Evolutionary conservation across 139 green algal genomes (phyloP).

Genomic region (Gonium pectorale): DNA sequence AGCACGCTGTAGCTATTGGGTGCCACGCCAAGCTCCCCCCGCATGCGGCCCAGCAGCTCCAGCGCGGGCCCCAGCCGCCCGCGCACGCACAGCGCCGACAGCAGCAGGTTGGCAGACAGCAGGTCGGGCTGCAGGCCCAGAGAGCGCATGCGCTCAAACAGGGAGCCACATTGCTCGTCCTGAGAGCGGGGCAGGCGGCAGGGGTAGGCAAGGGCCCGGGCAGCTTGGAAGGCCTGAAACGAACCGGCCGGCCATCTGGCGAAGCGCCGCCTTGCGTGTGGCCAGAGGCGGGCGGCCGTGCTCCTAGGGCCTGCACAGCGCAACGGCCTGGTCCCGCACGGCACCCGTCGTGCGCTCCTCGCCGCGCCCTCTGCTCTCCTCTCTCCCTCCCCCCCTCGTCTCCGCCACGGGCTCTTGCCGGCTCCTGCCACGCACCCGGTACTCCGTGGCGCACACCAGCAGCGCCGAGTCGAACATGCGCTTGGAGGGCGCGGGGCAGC

Average conservation of each 20-base stretch:
- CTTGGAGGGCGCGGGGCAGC: not conserved
- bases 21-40: not conserved
- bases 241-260: too few species aligned
- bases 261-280: too few species aligned
- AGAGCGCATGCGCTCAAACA: not conserved
- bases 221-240: too few species aligned
- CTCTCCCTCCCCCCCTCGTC: too few species aligned
- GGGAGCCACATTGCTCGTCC: conserved; percentile 1
- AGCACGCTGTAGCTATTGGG: conserved; percentile 51
- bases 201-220: not conserved
- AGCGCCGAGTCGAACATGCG: conserved; percentile 29
- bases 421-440: not conserved
- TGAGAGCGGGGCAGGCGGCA: not conserved
- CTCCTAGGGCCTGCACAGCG: too few species aligned
- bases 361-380: too few species aligned
- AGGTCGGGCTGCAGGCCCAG: conserved; percentile 1
- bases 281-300: too few species aligned
- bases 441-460: conserved; percentile 13
- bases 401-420: not conserved
- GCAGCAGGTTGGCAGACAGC: conserved; percentile 24
- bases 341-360: too few species aligned
- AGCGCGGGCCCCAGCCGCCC: conserved; percentile 31
- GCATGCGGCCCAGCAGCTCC: conserved; percentile 30
- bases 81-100: conserved; percentile 41
- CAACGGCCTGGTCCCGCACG: too few species aligned